Evolutionary conservation across 192 early-diverging fungal genomes (phyloP).

Genomic region (Coemansia sp.): DNA sequence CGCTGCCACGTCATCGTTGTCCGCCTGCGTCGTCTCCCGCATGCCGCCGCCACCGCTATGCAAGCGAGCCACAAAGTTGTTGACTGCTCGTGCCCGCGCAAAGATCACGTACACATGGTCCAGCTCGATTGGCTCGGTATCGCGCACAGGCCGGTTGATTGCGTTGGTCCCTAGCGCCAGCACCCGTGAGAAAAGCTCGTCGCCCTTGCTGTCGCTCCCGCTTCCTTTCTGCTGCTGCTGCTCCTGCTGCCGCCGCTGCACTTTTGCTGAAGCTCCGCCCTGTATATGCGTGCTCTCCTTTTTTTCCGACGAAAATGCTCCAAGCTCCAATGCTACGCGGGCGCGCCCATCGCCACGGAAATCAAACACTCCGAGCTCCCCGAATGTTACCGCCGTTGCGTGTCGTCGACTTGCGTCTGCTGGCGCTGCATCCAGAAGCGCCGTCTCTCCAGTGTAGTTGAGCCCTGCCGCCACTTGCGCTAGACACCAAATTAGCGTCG

Average conservation of each 20-base stretch:
- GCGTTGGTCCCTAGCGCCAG: slow-evolving; percentile 11
- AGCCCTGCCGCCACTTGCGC: slow-evolving; percentile 3
- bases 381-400: slow-evolving; percentile 44
- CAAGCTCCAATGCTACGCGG: slow-evolving; percentile 42
- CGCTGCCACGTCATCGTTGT: slow-evolving; percentile 9
- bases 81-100: slow-evolving; percentile 39
- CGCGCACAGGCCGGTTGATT: slow-evolving; percentile 22
- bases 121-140: slow-evolving; percentile 34
- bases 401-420: slow-evolving; percentile 26
- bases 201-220: not conserved
- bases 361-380: slow-evolving; percentile 50
- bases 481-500: not conserved
- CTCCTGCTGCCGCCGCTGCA: not conserved
- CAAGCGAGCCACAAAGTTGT: slow-evolving; percentile 49
- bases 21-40: not conserved
- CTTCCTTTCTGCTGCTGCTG: not conserved
- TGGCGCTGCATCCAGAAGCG: slow-evolving; percentile 46
- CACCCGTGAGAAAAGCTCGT: slow-evolving; percentile 1
- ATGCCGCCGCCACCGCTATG: slow-evolving; percentile 10
- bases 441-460: slow-evolving; percentile 51
- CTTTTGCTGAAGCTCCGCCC: not conserved
- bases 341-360: slow-evolving; percentile 49
- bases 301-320: slow-evolving; percentile 43
- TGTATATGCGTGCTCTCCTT: slow-evolving; percentile 20
- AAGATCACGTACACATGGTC: slow-evolving; percentile 55